A percentile compares a stretch with the other conserved stretches of the same genome.
These are phyloP conservation scores for Plasmodium coatneyi DNA, from an alignment of 169 alveolate species.

Conservation along the genomic window DNA sequence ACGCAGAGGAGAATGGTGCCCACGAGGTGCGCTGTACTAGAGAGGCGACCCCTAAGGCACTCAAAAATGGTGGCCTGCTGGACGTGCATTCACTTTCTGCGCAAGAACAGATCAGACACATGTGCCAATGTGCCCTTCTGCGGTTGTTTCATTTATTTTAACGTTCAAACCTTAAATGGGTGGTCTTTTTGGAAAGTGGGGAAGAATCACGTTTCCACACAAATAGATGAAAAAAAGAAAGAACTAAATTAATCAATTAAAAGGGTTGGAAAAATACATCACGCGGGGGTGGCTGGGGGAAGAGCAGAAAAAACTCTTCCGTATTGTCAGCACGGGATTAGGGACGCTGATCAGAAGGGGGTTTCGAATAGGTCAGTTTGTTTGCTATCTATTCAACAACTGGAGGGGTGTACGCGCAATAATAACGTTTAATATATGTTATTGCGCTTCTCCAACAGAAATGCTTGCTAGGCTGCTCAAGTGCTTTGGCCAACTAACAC, in stretches of 20 bases:
- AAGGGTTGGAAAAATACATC: not conserved
- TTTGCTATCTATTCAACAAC: not conserved
- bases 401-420: not conserved
- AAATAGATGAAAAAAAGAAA: no score
- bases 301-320: not conserved
- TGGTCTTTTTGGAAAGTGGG: not conserved
- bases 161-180: no score
- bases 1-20: not conserved
- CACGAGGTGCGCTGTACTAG: not conserved
- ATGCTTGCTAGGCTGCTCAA: not conserved
- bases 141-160: no score
- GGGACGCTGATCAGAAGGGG: not conserved
- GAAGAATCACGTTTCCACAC: no score
- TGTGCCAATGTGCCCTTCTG: no score
- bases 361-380: not conserved
- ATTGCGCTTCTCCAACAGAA: no score
- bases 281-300: not conserved
- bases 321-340: not conserved
- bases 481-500: not conserved
- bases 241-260: not conserved
- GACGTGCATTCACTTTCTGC: not conserved
- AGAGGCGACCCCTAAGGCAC: not conserved
- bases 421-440: no score
- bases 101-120: no score
- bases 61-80: not conserved